A percentile compares a stretch with the other conserved stretches of the same genome.
These are phyloP conservation scores for Gnaphalium uliginosum DNA, from an alignment of 129 eudicot genomes.

Conservation along the genomic window DNA sequence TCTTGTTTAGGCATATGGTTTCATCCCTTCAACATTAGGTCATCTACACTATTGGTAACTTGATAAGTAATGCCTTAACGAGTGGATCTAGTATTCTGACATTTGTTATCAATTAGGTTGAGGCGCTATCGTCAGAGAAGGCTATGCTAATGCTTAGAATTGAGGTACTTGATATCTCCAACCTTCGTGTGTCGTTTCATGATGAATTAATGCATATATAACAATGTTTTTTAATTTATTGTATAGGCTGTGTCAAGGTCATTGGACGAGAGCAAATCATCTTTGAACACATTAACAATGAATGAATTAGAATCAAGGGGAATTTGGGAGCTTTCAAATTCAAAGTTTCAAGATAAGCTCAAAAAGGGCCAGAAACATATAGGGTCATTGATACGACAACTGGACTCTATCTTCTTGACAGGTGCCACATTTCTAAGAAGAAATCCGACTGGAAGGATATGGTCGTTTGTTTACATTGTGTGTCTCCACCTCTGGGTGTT, in stretches of 20 bases:
- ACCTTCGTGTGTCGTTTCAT: not conserved
- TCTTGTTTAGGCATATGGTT: not conserved
- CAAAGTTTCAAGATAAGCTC: constrained; percentile 52
- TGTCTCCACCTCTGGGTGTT: constrained; percentile 91
- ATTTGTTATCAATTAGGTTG: constrained; percentile 53
- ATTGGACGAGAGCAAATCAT: constrained; percentile 66
- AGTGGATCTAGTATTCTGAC: not conserved
- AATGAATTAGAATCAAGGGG: constrained; percentile 69
- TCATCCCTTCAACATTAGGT: not conserved
- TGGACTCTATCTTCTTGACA: constrained; percentile 67
- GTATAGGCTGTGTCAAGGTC: constrained; percentile 70
- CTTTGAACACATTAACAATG: constrained; percentile 27
- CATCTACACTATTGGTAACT: not conserved
- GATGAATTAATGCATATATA: not conserved
- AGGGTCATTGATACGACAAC: constrained; percentile 71
- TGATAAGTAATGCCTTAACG: not conserved
- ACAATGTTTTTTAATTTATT: not conserved
- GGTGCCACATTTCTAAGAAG: constrained; percentile 66
- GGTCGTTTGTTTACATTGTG: constrained; percentile 64
- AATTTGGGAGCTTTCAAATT: constrained; percentile 43
- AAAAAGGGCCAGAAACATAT: constrained; percentile 69
- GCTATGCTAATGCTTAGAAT: constrained; percentile 72
- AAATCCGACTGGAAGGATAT: constrained; percentile 66
- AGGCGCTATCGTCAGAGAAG: constrained; percentile 87
- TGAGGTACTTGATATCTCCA: constrained; percentile 55